These are phyloP conservation scores for Claviceps sp. DNA, from an alignment of 2,329 filamentous ascomycete genomes.

Conservation along the genomic window DNA sequence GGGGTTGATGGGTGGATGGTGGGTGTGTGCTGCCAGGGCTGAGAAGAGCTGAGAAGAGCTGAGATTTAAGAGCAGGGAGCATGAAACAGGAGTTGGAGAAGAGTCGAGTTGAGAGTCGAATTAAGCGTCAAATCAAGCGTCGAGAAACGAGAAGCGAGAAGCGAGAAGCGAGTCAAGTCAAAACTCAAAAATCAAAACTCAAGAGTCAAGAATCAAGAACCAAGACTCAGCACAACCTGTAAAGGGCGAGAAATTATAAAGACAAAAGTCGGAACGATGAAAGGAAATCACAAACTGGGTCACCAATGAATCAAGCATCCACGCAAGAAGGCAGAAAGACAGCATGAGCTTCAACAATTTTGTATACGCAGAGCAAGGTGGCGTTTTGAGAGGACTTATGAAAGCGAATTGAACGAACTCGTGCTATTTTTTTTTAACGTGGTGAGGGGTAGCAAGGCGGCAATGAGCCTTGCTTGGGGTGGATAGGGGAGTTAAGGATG, in stretches of 20 bases:
- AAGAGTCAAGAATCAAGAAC: too few relatives aligned
- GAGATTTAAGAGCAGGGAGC: too few relatives aligned
- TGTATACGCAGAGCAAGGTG: background rate
- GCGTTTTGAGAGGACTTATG: background rate
- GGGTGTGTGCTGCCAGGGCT: background rate
- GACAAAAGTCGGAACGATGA: background rate
- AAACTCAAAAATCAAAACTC: too few relatives aligned
- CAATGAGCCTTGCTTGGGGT: background rate
- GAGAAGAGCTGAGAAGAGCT: too few relatives aligned
- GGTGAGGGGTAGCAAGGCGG: too few relatives aligned
- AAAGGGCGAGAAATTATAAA: background rate
- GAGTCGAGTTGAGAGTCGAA: too few relatives aligned
- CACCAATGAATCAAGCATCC: background rate
- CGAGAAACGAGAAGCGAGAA: too few relatives aligned
- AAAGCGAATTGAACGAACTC: background rate
- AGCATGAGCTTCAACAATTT: background rate
- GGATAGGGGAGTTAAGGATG: background rate
- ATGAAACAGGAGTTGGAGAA: too few relatives aligned
- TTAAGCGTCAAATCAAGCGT: too few relatives aligned
- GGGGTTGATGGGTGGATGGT: constrained; percentile 12
- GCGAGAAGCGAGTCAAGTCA: too few relatives aligned
- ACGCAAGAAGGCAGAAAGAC: background rate
- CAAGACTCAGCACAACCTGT: too few relatives aligned
- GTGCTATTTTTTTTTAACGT: background rate
- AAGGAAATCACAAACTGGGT: background rate